phyloP scores from a whole-genome alignment of 352 stramenopile species.

The Pythium utonaiense region DNA sequence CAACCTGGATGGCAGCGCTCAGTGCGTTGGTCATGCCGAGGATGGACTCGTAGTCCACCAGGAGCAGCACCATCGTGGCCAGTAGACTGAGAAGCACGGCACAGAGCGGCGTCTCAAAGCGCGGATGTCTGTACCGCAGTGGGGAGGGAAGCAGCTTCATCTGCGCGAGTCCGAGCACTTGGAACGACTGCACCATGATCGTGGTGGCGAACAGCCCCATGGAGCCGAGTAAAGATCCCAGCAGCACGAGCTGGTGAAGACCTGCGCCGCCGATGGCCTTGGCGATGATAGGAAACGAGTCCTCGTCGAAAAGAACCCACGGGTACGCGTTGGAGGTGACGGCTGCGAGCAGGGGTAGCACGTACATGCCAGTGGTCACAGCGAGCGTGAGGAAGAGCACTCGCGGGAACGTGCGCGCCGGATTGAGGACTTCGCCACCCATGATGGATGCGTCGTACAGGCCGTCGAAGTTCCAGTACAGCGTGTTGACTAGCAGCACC shows the following conservation, averaged over 20 bases:
- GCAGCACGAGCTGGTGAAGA: constrained; percentile 52
- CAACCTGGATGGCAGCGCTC: constrained; percentile 57
- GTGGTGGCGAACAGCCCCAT: constrained; percentile 81
- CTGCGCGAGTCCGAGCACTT: constrained; percentile 55
- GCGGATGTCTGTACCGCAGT: constrained; percentile 39
- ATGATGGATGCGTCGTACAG: constrained; percentile 85
- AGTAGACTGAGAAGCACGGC: constrained; percentile 10
- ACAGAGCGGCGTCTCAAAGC: constrained; percentile 17
- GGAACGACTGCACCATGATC: constrained; percentile 80
- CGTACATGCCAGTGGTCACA: constrained; percentile 36
- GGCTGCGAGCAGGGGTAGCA: constrained; percentile 10
- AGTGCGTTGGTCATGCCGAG: constrained; percentile 77
- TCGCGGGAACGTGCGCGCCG: constrained; percentile 23
- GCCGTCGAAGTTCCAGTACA: constrained; percentile 94
- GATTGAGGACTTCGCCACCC: constrained; percentile 79
- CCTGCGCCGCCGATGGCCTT: constrained; percentile 50
- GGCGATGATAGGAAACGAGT: constrained; percentile 2
- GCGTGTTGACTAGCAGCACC: constrained; percentile 77
- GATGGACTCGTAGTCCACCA: constrained; percentile 41
- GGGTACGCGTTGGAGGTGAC: neutral
- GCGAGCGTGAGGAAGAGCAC: constrained; percentile 75
- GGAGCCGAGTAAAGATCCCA: constrained; percentile 41
- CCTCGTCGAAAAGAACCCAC: neutral
- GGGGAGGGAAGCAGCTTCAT: constrained; percentile 57
- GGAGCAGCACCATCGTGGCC: constrained; percentile 7